phyloP scores from a whole-genome alignment of 352 stramenopile species.

The Phytopythium helicoides region DNA sequence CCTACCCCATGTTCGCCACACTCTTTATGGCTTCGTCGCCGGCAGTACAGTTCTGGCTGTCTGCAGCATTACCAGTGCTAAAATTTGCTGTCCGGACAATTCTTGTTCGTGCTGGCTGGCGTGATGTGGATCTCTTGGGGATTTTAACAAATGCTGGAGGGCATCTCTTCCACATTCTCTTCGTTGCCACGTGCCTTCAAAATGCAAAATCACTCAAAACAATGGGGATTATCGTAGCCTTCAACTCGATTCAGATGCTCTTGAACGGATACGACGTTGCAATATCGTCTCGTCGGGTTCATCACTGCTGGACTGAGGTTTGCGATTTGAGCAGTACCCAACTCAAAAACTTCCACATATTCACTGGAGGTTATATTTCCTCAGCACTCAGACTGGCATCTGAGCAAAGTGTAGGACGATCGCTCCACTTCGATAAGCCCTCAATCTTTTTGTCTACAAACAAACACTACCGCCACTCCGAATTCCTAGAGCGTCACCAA shows the following conservation, averaged over 20 bases:
- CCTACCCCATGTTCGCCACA: slow-evolving; percentile 34
- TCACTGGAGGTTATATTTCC: slow-evolving; percentile 1
- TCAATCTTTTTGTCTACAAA: slow-evolving; percentile 25
- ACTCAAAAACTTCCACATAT: too few species aligned
- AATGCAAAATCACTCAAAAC: slow-evolving; percentile 34
- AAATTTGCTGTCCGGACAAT: slow-evolving; percentile 18
- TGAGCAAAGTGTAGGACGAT: slow-evolving; percentile 13
- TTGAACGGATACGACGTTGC: slow-evolving; percentile 22
- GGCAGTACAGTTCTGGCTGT: slow-evolving; percentile 25
- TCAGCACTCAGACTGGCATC: slow-evolving; percentile 8
- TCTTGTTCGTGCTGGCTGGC: slow-evolving; percentile 18
- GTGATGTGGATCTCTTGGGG: slow-evolving; percentile 24
- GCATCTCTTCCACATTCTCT: slow-evolving; percentile 45
- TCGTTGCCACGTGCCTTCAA: slow-evolving; percentile 37
- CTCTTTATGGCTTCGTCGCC: slow-evolving; percentile 27
- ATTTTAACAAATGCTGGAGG: slow-evolving; percentile 25
- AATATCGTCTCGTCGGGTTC: slow-evolving; percentile 4
- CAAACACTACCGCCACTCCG: slow-evolving; percentile 10
- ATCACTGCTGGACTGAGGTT: slow-evolving; percentile 5
- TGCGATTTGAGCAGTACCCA: background rate
- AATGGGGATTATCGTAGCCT: slow-evolving; percentile 18
- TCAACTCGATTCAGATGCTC: slow-evolving; percentile 29
- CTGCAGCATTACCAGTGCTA: slow-evolving; percentile 28
- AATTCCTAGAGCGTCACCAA: background rate
- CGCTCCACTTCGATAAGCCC: slow-evolving; percentile 17